Evolutionary conservation across 352 stramenopile species (phyloP).

Genomic region (Blastocystis sp.): DNA sequence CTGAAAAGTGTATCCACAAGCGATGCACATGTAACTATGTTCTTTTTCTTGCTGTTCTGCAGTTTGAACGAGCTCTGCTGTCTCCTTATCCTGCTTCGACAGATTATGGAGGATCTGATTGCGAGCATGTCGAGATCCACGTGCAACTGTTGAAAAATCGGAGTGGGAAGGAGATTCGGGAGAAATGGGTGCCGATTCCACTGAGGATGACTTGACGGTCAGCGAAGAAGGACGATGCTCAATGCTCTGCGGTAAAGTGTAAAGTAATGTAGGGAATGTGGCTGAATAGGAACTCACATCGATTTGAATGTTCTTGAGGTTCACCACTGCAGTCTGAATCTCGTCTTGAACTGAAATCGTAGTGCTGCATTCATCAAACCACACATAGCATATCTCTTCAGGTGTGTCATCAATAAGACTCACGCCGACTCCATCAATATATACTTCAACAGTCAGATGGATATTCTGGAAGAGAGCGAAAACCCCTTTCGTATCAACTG

Average conservation of each 20-base stretch:
- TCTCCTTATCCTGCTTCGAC: not conserved
- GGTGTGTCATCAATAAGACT: constrained; percentile 28
- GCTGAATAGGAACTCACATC: not conserved
- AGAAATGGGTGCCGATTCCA: not conserved
- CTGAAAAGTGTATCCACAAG: not conserved
- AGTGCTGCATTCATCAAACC: not conserved
- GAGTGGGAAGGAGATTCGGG: not conserved
- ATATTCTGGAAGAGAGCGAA: not conserved
- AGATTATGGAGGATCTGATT: not conserved
- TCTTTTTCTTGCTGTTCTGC: not conserved
- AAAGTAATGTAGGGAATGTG: not conserved
- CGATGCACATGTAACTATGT: not conserved
- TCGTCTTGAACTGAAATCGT: not conserved
- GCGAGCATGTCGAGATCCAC: not conserved
- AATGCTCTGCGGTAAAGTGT: not conserved
- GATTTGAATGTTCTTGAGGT: constrained; percentile 9
- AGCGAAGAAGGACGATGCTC: not conserved
- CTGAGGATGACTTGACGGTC: too few species aligned
- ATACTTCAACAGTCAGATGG: not conserved
- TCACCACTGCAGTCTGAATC: not conserved
- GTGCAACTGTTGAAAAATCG: not conserved
- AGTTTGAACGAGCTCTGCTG: not conserved
- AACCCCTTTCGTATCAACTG: not conserved
- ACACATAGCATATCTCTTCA: not conserved
- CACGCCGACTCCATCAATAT: not conserved